Base-by-base conservation (phyloP, 805 yeast genomes). In the Pichia paraexigua region DNA sequence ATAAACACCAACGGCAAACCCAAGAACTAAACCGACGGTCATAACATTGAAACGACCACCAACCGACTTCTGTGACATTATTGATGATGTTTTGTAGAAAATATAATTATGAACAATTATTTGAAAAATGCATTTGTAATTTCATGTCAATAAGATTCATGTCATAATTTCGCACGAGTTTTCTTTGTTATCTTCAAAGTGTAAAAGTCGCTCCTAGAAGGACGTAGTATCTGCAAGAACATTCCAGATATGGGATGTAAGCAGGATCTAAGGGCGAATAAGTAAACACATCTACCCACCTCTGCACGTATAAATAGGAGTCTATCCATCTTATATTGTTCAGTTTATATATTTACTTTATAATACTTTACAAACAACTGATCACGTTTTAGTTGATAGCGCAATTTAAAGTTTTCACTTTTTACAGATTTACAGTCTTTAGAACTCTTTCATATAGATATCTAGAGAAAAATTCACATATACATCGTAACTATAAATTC, bases 11-110 rank as follows among this genome's bases (percentile, higher is more conserved):
- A 54, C 22, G 0, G 50, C 48, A 41, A 63, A 65, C 9, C 71
- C 71, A 0, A 53, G 53, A 11, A 60, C 53, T 25, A 61, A 47
- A 3, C 70, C 70, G 2, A 52, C 32, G 0, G 61, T 57, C 43
- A 64, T 30, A 7, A 60, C 62, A 37, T 63, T 63, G 32, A 65
- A 63, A 43, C 69, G 51, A 5, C 64, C 69, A n/a, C 55, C 57
- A 10, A 61, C 54, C 9, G 63, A 56, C 50, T 65, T 65, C 5
- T 47, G 41, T n/a, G 58, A 47, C 60, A 54, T 55, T n/a, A 9
- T 25, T 41, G 22, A 13, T 32, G 37, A 32, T 32, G 37, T 27
- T 7, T 27, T 27, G 30, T 7, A 27, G 13, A 10, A 27, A 27
- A 27, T 11, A 27, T 9, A 27, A 12, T 27, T 9, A 27, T 27